Evolutionary conservation across 2,329 filamentous ascomycete species (phyloP), one percentile per base, ranked within the genome.

Genomic region (Orbilia oligospora): DNA sequence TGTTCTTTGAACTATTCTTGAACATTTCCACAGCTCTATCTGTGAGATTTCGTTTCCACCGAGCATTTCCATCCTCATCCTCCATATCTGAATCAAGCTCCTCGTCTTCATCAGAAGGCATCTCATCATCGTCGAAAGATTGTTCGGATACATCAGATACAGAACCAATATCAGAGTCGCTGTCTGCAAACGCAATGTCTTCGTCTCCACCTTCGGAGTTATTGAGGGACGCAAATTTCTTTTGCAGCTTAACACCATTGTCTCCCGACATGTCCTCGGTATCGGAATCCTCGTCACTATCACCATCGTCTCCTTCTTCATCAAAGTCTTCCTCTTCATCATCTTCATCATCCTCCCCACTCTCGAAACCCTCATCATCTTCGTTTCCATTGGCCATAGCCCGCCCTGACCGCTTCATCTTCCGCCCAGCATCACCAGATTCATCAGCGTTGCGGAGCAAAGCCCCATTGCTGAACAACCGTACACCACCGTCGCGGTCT

Each of bases 101-200:
- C 9, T 33, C 73, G 73, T 88, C 87, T 20, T 89, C 88, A 6
- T 89, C 88, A 8, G 86, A 87, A 0, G 87, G 88, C 18, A 79
- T 58, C 20, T 79, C 76, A 0, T 82, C 82, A 24, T 83, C 81
- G 66, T 83, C 83, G 9, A 82, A 77, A 12, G 80, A 80, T 12
- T 80, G 65, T 0, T 84, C 84, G 0, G 86, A 86, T 1, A 88
- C 88, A 5, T 86, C 85, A 8, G 93, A 97, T 80, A 97, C 85
- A 2, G 95, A 97, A 5, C 96, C 96, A 3, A 99, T 88, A 83
- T 99, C 97, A 0, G 96, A 99, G 84, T 99, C 97, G 83, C 93
- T 97, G 83, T 99, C 96, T 14, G 96, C 96, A 86, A 97, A 99
- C 0, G 91, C 93, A 72, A 98, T 82, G 69, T 97, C 93, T 3